Conservation (phyloP, 257 asterid species). For the Marsdenia floribunda region DNA sequence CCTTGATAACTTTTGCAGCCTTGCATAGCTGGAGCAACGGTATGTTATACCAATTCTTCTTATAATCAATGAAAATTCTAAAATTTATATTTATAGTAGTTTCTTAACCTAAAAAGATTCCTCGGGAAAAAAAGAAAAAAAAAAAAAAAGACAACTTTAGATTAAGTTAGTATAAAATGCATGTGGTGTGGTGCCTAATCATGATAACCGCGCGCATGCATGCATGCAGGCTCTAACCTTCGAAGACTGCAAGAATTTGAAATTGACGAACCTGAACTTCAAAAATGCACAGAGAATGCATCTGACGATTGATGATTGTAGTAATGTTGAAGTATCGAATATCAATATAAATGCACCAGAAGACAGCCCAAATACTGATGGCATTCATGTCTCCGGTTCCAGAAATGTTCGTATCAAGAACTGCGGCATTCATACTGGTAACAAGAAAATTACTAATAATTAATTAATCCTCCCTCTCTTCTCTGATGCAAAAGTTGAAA, state of each 20-base stretch:
- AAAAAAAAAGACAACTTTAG: too few relatives aligned
- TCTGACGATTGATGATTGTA: slow-evolving; percentile 20
- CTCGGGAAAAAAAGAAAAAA: too few relatives aligned
- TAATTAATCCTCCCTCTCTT: neutral
- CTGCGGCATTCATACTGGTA: slow-evolving; percentile 30
- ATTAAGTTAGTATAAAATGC: too few relatives aligned
- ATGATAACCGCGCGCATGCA: too few relatives aligned
- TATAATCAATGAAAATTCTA: neutral
- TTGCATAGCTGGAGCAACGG: slow-evolving; percentile 30
- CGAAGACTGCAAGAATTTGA: slow-evolving; percentile 56
- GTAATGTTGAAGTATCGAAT: slow-evolving; percentile 23
- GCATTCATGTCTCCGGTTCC: slow-evolving; percentile 35
- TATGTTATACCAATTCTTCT: slow-evolving; percentile 3
- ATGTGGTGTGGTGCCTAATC: too few relatives aligned
- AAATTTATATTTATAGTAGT: too few relatives aligned
- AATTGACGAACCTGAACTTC: slow-evolving; percentile 36
- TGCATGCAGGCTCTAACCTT: slow-evolving; percentile 68
- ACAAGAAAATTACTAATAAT: too few relatives aligned
- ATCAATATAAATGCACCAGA: slow-evolving; percentile 25
- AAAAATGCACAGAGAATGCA: slow-evolving; percentile 74
- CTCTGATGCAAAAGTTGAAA: too few relatives aligned
- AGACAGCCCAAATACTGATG: slow-evolving; percentile 42
- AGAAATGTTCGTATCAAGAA: slow-evolving; percentile 22
- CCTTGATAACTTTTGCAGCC: slow-evolving; percentile 23
- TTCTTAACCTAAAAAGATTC: too few relatives aligned